phyloP scores from a whole-genome alignment of 179 eudicot genomes.

The Silene coronaria region DNA sequence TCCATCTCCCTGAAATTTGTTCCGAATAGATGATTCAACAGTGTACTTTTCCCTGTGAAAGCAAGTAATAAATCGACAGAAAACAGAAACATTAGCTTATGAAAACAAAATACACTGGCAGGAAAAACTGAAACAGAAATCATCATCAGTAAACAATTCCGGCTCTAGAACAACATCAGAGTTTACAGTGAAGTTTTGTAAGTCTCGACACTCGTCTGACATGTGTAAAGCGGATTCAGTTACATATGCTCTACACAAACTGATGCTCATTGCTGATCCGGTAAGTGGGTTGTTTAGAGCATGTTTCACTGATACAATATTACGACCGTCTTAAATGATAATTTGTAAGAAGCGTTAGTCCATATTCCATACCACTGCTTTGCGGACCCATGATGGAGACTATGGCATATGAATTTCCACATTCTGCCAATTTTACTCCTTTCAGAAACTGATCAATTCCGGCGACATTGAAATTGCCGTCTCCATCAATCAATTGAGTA shows the following conservation, averaged over 20 bases:
- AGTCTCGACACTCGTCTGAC: no score
- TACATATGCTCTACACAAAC: no score
- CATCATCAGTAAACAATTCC: neutral
- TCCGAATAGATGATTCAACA: slow-evolving; percentile 65
- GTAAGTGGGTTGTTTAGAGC: neutral
- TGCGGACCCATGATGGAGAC: slow-evolving; percentile 77
- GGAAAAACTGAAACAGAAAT: neutral
- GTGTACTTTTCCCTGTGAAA: slow-evolving; percentile 83
- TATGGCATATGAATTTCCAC: slow-evolving; percentile 60
- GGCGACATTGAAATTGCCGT: slow-evolving; percentile 46
- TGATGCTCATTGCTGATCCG: no score
- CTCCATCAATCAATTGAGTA: slow-evolving; percentile 48
- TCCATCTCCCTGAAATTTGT: slow-evolving; percentile 98
- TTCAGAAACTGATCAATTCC: slow-evolving; percentile 46
- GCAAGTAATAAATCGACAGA: neutral
- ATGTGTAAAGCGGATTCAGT: no score
- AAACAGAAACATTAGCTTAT: neutral
- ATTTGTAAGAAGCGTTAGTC: no score
- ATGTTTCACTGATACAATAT: neutral
- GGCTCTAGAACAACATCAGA: no score
- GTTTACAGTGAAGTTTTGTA: no score
- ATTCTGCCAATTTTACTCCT: slow-evolving; percentile 38
- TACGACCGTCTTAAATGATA: no score
- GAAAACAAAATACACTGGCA: no score
- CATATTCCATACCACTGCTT: slow-evolving; percentile 48